Conservation (phyloP, 345 rosid species). For the Bruguiera sexangula region DNA sequence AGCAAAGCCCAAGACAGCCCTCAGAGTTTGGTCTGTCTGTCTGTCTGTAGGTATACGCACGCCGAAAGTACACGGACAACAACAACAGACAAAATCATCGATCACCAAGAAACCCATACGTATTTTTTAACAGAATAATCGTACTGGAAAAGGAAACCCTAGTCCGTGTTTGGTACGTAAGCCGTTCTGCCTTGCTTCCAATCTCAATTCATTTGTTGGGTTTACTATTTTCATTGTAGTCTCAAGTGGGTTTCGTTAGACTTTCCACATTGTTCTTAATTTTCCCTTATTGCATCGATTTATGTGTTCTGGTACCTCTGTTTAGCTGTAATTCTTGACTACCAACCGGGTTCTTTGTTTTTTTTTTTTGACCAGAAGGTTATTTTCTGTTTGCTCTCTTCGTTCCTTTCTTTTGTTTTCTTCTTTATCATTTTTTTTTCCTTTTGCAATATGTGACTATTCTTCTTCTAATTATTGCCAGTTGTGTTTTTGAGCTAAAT, state of each 20-base stretch:
- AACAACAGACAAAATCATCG: constrained; percentile 3
- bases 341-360: neutral
- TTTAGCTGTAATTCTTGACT: neutral
- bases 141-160: constrained; percentile 1
- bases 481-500: constrained; percentile 5
- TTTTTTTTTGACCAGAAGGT: neutral
- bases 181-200: neutral
- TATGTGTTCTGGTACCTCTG: neutral
- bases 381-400: neutral
- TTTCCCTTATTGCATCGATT: neutral
- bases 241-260: constrained; percentile 10
- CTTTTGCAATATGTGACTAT: neutral
- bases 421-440: neutral
- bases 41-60: neutral
- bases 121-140: neutral
- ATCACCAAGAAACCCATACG: constrained; percentile 5
- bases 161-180: constrained; percentile 13
- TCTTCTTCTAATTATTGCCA: neutral
- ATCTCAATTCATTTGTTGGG: constrained; percentile 5
- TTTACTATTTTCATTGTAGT: neutral
- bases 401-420: neutral
- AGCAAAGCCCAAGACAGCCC: no score
- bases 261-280: constrained; percentile 1
- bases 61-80: neutral
- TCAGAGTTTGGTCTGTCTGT: neutral